These are phyloP conservation scores for Cystobasidium slooffiae DNA, from an alignment of 1,284 basidiomycete species.

Conservation along the genomic window DNA sequence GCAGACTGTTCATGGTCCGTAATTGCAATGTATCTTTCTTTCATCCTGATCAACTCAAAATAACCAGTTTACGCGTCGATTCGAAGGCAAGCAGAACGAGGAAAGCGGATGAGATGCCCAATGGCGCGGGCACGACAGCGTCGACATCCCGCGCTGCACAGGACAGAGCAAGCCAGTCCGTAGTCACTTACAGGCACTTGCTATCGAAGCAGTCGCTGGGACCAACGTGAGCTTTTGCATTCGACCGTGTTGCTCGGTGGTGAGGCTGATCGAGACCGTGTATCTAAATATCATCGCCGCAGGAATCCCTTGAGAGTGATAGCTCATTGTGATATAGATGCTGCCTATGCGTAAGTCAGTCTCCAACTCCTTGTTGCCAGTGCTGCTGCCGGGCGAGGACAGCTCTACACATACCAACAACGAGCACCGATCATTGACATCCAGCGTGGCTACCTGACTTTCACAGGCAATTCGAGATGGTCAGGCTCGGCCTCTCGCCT, in stretches of 20 bases:
- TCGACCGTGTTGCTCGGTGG: neutral
- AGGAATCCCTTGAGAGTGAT: slow-evolving; percentile 63
- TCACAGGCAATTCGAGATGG: slow-evolving; percentile 75
- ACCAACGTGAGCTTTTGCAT: neutral
- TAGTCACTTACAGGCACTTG: slow-evolving; percentile 39
- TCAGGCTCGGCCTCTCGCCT: slow-evolving; percentile 60
- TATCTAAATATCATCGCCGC: neutral
- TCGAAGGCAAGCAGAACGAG: neutral
- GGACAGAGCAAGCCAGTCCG: slow-evolving; percentile 1
- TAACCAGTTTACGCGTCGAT: neutral
- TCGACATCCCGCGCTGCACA: neutral
- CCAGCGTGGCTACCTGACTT: slow-evolving; percentile 22
- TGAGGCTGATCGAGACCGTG: slow-evolving; percentile 10
- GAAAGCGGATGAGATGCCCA: slow-evolving; percentile 13
- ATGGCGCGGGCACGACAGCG: slow-evolving; percentile 8
- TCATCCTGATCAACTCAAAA: neutral
- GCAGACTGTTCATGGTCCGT: neutral
- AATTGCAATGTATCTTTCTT: neutral
- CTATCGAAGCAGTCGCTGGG: slow-evolving; percentile 41
- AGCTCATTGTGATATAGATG: slow-evolving; percentile 91
- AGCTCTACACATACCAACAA: neutral
- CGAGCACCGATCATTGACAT: neutral
- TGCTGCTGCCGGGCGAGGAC: neutral
- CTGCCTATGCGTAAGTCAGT: slow-evolving; percentile 56
- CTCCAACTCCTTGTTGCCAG: neutral